Percentiles rank a stretch among this genome's conserved stretches.
Evolutionary conservation across 805 yeast genomes (phyloP).

Genomic region (Barnettozyma populi): DNA sequence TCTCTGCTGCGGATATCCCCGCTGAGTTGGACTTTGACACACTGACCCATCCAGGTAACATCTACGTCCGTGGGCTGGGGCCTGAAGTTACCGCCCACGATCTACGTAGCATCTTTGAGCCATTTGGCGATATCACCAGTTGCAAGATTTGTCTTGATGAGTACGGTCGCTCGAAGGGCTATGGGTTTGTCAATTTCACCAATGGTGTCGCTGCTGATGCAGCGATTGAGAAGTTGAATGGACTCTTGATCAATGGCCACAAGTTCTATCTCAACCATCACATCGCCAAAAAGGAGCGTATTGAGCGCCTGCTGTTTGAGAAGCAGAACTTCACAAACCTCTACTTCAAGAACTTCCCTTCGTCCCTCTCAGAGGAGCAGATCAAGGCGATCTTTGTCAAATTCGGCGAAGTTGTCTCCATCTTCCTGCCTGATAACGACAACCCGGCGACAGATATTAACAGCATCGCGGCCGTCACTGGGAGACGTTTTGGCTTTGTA

Average conservation of each 20-base stretch:
- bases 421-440: slow-evolving; percentile 45
- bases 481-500: slow-evolving; percentile 41
- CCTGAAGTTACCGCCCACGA: slow-evolving; percentile 34
- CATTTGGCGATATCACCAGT: slow-evolving; percentile 36
- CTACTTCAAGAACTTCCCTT: slow-evolving; percentile 44
- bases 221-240: slow-evolving; percentile 55
- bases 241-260: slow-evolving; percentile 32
- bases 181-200: slow-evolving; percentile 63
- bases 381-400: slow-evolving; percentile 38
- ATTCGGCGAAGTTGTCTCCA: slow-evolving; percentile 46
- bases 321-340: slow-evolving; percentile 45
- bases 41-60: slow-evolving; percentile 50
- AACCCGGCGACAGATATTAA: not conserved
- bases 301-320: slow-evolving; percentile 38
- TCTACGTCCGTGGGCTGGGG: slow-evolving; percentile 46
- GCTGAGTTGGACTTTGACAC: slow-evolving; percentile 23
- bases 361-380: slow-evolving; percentile 29
- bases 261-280: slow-evolving; percentile 50
- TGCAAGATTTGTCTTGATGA: slow-evolving; percentile 45
- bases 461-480: not conserved
- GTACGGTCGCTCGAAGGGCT: slow-evolving; percentile 41
- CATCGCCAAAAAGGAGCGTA: slow-evolving; percentile 53
- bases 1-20: not conserved
- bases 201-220: slow-evolving; percentile 47
- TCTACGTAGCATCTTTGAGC: slow-evolving; percentile 30